Percentiles rank a stretch among this genome's conserved stretches.
phyloP scores from a whole-genome alignment of 2,329 filamentous ascomycete genomes.

The Aspergillus tanneri region DNA sequence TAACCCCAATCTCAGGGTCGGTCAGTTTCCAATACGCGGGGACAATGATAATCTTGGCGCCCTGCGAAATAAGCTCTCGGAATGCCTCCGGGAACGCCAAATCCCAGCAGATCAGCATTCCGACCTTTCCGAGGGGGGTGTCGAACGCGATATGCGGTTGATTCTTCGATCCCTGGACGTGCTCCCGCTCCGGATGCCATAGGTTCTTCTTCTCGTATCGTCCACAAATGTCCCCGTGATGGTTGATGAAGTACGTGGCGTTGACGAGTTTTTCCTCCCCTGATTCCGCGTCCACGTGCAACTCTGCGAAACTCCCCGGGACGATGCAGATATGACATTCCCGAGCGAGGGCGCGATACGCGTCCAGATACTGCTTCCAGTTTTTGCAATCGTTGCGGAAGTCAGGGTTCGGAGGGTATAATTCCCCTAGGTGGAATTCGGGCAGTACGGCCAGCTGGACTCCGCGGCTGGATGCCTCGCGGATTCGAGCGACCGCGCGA shows the following conservation, averaged over 20 bases:
- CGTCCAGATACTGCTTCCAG: not conserved
- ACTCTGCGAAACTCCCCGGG: not conserved
- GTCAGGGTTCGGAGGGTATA: slow-evolving; percentile 53
- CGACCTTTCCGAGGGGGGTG: slow-evolving; percentile 57
- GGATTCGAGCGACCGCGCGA: slow-evolving; percentile 39
- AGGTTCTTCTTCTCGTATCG: slow-evolving; percentile 66
- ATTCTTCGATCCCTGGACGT: slow-evolving; percentile 55
- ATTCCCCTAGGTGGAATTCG: slow-evolving; percentile 54
- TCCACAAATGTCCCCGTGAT: slow-evolving; percentile 51
- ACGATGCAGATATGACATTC: not conserved
- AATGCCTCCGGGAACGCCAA: slow-evolving; percentile 61
- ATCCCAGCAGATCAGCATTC: slow-evolving; percentile 61
- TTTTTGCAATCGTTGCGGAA: slow-evolving; percentile 23
- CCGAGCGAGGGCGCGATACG: not conserved
- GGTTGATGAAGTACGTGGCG: slow-evolving; percentile 49
- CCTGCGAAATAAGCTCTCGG: slow-evolving; percentile 54
- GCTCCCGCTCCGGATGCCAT: slow-evolving; percentile 67
- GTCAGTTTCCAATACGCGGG: slow-evolving; percentile 53
- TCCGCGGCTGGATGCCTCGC: slow-evolving; percentile 46
- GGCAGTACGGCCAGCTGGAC: slow-evolving; percentile 59
- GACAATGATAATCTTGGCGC: slow-evolving; percentile 57
- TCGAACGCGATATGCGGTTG: slow-evolving; percentile 47
- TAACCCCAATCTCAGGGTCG: slow-evolving; percentile 23
- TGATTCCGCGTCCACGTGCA: not conserved
- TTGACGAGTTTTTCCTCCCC: not conserved